Base-by-base conservation (phyloP, 2,329 filamentous ascomycete species). In the Cytospora leucostoma region DNA sequence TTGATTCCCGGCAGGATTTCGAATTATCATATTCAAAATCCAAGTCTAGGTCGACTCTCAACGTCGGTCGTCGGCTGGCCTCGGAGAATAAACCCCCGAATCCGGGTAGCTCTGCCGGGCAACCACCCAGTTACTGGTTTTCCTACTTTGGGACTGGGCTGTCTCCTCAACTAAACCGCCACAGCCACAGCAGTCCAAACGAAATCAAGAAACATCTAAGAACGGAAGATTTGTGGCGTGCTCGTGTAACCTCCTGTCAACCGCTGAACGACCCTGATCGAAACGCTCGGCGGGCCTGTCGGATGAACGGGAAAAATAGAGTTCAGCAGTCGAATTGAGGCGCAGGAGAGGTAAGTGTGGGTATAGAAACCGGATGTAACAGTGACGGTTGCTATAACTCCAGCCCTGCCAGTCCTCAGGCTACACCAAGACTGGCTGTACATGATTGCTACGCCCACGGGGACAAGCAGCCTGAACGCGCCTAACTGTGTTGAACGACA, bases 391-490 rank as follows among this genome's bases (percentile, higher is more conserved):
- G 21, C 34, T 27, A 33, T 34, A 11, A 7, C 33, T 34, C 13
- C 21, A 33, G 1, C 40, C 8, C 6, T 12, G 12, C 38, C 40
- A 49, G 32, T 49, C 27, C 35, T 58, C 37, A 34, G 33, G 56
- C 49, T 33, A 38, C 15, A 50, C 40, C n/a, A 17, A 52, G 27
- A 7, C 19, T 38, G 44, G 56, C 44, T 58, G 40, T 58, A 44
- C 56, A 5, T 58, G 56, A 49, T 58, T 58, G 56, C 56, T 50
- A 27, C 38, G 15, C 12, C 27, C 33, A 4, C 17, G 44, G 32
- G 37, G 19, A 35, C 40, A 32, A 15, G n/a, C 32, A 34, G 40
- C n/a, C 7, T 19, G 44, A 47, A 10, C 10, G n/a, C 44, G 44
- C 44, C n/a, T 47, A 47, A 21, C 44, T 47, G n/a, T 21, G n/a